Evolutionary conservation across 2,329 filamentous ascomycete genomes (phyloP).

Genomic region (Zymoseptoria pseudotritici): DNA sequence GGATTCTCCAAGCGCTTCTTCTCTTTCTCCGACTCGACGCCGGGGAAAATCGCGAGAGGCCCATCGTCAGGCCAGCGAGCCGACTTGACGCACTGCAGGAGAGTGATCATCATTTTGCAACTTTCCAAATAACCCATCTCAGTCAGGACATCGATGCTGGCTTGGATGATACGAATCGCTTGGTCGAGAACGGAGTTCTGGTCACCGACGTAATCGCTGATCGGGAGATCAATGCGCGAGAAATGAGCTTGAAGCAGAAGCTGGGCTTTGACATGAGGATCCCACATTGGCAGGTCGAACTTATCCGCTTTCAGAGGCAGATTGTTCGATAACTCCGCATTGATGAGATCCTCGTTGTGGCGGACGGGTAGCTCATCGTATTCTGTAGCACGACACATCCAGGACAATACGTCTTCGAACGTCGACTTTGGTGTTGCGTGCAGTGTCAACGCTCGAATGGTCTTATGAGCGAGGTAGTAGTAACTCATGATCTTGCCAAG

Average conservation of each 20-base stretch:
- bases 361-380: constrained; percentile 97
- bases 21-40: constrained; percentile 46
- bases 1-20: constrained; percentile 35
- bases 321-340: constrained; percentile 77
- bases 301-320: constrained; percentile 60
- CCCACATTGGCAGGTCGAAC: constrained; percentile 84
- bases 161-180: constrained; percentile 92
- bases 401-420: constrained; percentile 76
- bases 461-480: constrained; percentile 92
- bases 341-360: constrained; percentile 97
- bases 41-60: constrained; percentile 71
- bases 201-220: constrained; percentile 94
- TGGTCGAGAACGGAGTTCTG: constrained; percentile 85
- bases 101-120: constrained; percentile 70
- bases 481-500: constrained; percentile 99
- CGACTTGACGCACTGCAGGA: constrained; percentile 88
- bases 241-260: constrained; percentile 91
- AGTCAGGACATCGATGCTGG: constrained; percentile 84
- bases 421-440: constrained; percentile 67
- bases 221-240: constrained; percentile 84
- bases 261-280: constrained; percentile 95
- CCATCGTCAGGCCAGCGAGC: constrained; percentile 84
- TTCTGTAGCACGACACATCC: constrained; percentile 90
- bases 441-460: constrained; percentile 74
- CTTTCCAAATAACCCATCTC: constrained; percentile 78